Base-by-base conservation (phyloP, 805 yeast genomes). In the Wickerhamomyces alni region DNA sequence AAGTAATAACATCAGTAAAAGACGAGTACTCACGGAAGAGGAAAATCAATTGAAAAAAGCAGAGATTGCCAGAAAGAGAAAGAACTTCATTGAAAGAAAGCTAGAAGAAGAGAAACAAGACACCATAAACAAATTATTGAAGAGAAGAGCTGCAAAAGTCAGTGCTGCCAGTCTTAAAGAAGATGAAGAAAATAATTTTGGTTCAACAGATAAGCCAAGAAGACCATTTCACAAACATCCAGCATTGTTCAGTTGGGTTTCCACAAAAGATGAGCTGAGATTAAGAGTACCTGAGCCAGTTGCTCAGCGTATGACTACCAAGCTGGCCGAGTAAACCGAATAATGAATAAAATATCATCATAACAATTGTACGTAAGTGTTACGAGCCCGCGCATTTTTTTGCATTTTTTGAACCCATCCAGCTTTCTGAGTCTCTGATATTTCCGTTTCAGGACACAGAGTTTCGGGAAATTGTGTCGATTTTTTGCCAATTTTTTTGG, bases 91-190 rank as follows among this genome's bases (percentile, higher is more conserved):
- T 49, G 88, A 82, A 52, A 82, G 82, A 63, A 78, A 82, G 47
- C 64, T 87, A 30, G 97, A 89, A 55, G 96, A 87, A 59, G 98
- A 93, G 61, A 93, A 93, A 58, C 76, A 81, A 55, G 97, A 91
- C 47, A 89, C 97, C 0, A 70, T 91, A 47, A 91, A 91, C 59
- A 87, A 86, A 58, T 66, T 91, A 47, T 67, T 91, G 47, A 82
- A 86, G 61, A 79, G 89, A 59, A 73, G 96, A 46, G 96, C 96
- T 1, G 78, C 77, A 35, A 83, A 83, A 56, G 52, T 48, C 0
- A 48, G 47, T 9, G 50, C 52, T 8, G 45, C 54, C 7, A 43
- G 41, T 15, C 25, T 48, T 26, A 47, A 43, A 26, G 45, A 45
- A 11, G 55, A 50, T 15, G 54, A 52, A 8, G 54, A 47, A 17